Percentiles rank a stretch among this genome's conserved stretches.
Evolutionary conservation across 345 rosid genomes (phyloP).

Genomic region (Arabidopsis thaliana): TAIR10.1 NC_003076.8:3235001-3235500

Average conservation of each 20-base stretch:
- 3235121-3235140: background rate
- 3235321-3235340: conserved; percentile 20
- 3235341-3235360: background rate
- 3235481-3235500: conserved; percentile 84
- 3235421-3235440: conserved; percentile 27
- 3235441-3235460: conserved; percentile 6
- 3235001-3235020: background rate
- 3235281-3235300: background rate
- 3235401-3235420: background rate
- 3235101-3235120: background rate
- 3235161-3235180: background rate
- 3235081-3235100: background rate
- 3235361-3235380: conserved; percentile 16
- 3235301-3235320: background rate
- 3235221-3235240: background rate
- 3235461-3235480: conserved; percentile 87
- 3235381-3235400: background rate
- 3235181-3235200: background rate
- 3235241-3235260: background rate
- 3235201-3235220: background rate
- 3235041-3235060: background rate
- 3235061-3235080: background rate
- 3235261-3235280: background rate
- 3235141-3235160: background rate
- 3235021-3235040: background rate